phyloP scores from a whole-genome alignment of 148 eudicot species.

The Amaranthus palmeri region DNA sequence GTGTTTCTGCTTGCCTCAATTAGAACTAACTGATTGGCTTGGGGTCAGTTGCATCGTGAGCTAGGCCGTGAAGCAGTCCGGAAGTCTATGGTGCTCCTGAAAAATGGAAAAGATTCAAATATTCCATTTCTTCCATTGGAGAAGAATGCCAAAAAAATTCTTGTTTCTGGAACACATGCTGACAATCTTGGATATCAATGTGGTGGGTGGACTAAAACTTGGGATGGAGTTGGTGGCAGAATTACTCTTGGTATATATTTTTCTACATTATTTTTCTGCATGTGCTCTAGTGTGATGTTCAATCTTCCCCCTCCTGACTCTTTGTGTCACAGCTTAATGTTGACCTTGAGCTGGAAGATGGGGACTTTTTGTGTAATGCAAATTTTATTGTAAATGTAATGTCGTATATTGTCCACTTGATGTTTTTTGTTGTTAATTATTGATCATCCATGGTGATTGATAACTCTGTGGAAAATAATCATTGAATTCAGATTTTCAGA shows the following conservation, averaged over 20 bases:
- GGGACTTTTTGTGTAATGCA: neutral
- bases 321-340: no score
- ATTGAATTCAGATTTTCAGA: slow-evolving; percentile 1
- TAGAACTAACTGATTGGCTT: slow-evolving; percentile 14
- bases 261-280: neutral
- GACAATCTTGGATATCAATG: slow-evolving; percentile 97
- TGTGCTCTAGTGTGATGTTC: neutral
- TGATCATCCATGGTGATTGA: neutral
- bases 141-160: slow-evolving; percentile 56
- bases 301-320: neutral
- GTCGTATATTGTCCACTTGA: neutral
- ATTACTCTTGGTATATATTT: slow-evolving; percentile 72
- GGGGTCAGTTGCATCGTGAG: slow-evolving; percentile 70
- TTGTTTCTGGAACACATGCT: slow-evolving; percentile 91
- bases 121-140: slow-evolving; percentile 73
- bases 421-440: neutral
- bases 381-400: neutral
- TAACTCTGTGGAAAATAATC: neutral
- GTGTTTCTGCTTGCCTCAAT: neutral
- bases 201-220: slow-evolving; percentile 88
- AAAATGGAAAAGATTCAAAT: slow-evolving; percentile 75
- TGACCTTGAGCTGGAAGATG: no score
- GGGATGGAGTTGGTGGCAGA: slow-evolving; percentile 82
- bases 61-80: slow-evolving; percentile 96
- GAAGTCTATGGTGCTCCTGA: slow-evolving; percentile 76